Conservation (phyloP, 1,284 basidiomycete genomes). For the Rhodotorula sp. region DNA sequence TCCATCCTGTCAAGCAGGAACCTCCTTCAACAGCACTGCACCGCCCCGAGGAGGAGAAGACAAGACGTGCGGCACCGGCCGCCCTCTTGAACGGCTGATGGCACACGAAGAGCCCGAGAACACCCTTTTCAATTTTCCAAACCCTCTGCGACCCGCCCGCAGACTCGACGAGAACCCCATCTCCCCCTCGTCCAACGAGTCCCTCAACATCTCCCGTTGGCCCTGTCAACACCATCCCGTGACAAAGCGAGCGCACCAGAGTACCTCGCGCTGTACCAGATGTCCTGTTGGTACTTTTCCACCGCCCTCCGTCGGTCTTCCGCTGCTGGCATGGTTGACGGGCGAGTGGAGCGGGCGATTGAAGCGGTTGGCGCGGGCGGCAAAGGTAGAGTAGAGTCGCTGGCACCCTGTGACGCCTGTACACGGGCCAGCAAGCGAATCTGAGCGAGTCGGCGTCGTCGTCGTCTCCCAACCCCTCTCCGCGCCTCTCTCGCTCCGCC, state of each 20-base stretch:
- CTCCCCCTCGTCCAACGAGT: not conserved
- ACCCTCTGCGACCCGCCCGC: no score
- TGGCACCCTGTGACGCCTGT: no score
- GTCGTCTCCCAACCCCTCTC: not conserved
- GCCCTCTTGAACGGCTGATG: no score
- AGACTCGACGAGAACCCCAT: not conserved
- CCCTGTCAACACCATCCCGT: no score
- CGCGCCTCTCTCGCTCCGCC: not conserved
- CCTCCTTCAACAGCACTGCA: not conserved
- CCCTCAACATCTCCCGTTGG: not conserved
- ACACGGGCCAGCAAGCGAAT: not conserved
- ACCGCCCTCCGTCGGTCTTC: conserved; percentile 30
- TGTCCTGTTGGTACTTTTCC: conserved; percentile 18
- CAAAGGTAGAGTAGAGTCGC: no score
- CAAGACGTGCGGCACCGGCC: not conserved
- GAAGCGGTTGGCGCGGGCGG: not conserved
- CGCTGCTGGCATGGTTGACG: not conserved
- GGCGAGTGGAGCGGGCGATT: no score
- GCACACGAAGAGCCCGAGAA: not conserved
- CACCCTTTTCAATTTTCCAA: not conserved
- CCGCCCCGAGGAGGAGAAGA: not conserved
- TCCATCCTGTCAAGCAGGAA: not conserved
- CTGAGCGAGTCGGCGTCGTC: not conserved
- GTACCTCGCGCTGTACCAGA: conserved; percentile 20
- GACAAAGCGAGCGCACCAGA: not conserved